These are phyloP conservation scores for Apiotrichum gracile DNA, from an alignment of 1,284 basidiomycete species.

Conservation along the genomic window DNA sequence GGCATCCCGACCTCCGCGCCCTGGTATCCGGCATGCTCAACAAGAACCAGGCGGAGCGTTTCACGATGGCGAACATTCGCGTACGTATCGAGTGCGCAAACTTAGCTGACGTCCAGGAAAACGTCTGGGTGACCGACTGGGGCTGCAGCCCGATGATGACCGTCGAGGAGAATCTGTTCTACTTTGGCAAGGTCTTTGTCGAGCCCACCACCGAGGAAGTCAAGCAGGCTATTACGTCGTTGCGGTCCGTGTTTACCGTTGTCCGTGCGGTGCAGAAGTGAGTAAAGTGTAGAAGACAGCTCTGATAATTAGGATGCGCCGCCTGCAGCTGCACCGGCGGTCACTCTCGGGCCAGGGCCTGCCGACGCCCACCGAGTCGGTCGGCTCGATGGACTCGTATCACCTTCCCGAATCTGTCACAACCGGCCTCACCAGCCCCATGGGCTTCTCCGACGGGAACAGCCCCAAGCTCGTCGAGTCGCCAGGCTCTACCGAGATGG, in stretches of 20 bases:
- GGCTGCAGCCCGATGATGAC: conserved; percentile 38
- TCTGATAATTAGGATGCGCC: conserved; percentile 4
- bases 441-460: not conserved
- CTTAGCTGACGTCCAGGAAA: conserved; percentile 28
- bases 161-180: conserved; percentile 45
- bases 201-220: conserved; percentile 48
- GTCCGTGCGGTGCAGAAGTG: conserved; percentile 46
- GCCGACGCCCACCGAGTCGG: not conserved
- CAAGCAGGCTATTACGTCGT: conserved; percentile 38
- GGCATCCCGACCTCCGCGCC: conserved; percentile 36
- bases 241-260: conserved; percentile 43
- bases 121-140: conserved; percentile 47
- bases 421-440: not conserved
- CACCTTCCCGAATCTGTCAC: conserved; percentile 18
- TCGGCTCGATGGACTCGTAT: conserved; percentile 41
- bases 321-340: not conserved
- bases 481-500: conserved; percentile 1
- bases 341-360: not conserved
- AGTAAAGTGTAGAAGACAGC: not conserved
- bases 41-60: conserved; percentile 44
- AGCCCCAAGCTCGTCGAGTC: conserved; percentile 6
- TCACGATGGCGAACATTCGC: conserved; percentile 41
- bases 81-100: conserved; percentile 19
- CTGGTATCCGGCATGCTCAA: conserved; percentile 44
- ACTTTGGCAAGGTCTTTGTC: conserved; percentile 44